Evolutionary conservation across 2,329 filamentous ascomycete genomes (phyloP), one percentile per base, ranked within the genome.

Genomic region (Pseudogymnoascus sp.): DNA sequence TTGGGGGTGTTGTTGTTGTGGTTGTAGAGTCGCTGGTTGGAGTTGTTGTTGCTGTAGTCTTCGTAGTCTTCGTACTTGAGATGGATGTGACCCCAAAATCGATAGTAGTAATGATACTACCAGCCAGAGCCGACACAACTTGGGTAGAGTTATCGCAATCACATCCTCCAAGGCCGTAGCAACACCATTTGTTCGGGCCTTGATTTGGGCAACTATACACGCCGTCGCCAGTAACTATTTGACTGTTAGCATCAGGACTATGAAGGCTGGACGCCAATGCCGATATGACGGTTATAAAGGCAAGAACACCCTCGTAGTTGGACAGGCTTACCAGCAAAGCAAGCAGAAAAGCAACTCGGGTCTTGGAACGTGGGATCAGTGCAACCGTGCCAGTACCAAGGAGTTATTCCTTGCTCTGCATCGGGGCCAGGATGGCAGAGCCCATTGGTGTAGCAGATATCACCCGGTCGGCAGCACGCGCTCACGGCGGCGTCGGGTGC

Each of bases 391-490:
- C 25, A 56, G 49, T 34, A 56, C 49, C 49, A 56, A 56, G 8
- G 8, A 56, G 49, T 56, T 56, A 56, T 34, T n/a, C 49, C 49
- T 18, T 56, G 25, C 6, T 56, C n/a, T 34, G 4, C 8, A 12
- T 34, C 28, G 1, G 49, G 49, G n/a, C 49, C 49, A 34, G 49
- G 49, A 34, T 34, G 25, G 25, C 49, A 56, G 16, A 56, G 49
- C 16, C 49, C 49, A 56, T 56, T 56, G 28, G 25, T 56, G 9
- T 56, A 56, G 12, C 49, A 56, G n/a, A 56, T 56, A 18, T 56
- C 25, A 16, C 49, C 49, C 18, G 49, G 25, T 56, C 49, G 25
- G n/a, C 49, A 56, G 11, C 49, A 56, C 25, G 49, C 49, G n/a
- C 49, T 56, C n/a, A 56, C 49, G 2, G 31, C n/a, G n/a, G 49